Conservation (phyloP, 257 asterid genomes). For the Solanum virginianum region DNA sequence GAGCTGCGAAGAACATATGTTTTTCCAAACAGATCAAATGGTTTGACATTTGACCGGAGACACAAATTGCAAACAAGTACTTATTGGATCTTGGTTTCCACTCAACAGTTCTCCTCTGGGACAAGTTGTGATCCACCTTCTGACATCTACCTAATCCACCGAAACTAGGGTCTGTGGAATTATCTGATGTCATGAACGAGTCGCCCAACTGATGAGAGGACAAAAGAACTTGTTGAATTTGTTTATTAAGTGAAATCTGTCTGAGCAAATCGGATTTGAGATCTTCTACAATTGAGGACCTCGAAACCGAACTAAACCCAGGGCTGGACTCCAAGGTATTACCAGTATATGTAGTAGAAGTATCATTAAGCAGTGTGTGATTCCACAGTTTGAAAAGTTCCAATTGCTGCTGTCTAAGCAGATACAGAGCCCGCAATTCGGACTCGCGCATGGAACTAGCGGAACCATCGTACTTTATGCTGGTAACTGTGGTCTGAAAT, state of each 20-base stretch:
- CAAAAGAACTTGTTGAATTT: slow-evolving; percentile 57
- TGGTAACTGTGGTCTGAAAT: slow-evolving; percentile 43
- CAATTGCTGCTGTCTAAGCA: slow-evolving; percentile 68
- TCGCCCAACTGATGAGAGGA: slow-evolving; percentile 49
- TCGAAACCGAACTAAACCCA: neutral
- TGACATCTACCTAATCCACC: slow-evolving; percentile 43
- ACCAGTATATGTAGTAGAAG: neutral
- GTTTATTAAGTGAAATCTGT: slow-evolving; percentile 66
- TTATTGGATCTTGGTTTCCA: slow-evolving; percentile 78
- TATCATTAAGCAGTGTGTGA: slow-evolving; percentile 16
- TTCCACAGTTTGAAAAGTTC: slow-evolving; percentile 68
- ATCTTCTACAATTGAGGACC: slow-evolving; percentile 16
- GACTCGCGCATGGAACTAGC: slow-evolving; percentile 72
- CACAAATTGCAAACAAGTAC: slow-evolving; percentile 81
- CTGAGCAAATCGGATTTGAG: slow-evolving; percentile 41
- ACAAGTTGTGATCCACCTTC: slow-evolving; percentile 54
- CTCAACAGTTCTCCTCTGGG: slow-evolving; percentile 56
- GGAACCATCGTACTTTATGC: slow-evolving; percentile 11
- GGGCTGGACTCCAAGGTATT: neutral
- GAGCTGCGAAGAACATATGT: slow-evolving; percentile 91
- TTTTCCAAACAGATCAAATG: slow-evolving; percentile 95
- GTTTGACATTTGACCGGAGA: slow-evolving; percentile 95
- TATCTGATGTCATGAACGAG: slow-evolving; percentile 18
- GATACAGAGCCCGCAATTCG: slow-evolving; percentile 58
- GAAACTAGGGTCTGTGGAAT: slow-evolving; percentile 36